A percentile compares a stretch with the other conserved stretches of the same genome.
phyloP scores from a whole-genome alignment of 2,329 filamentous ascomycete genomes.

The Fusarium sp. region DNA sequence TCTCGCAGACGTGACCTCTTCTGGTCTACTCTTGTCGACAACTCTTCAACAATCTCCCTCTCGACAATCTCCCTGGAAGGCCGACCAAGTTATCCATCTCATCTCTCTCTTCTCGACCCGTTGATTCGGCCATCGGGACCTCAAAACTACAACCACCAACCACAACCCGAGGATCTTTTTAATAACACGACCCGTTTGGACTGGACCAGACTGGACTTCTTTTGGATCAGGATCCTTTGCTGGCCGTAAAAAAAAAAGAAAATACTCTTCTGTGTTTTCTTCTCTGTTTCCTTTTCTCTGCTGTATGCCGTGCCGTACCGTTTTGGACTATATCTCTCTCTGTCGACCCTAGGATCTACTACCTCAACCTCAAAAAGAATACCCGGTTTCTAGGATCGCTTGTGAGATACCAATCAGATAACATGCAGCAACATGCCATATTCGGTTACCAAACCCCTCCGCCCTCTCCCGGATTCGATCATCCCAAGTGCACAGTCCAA shows the following conservation, averaged over 20 bases:
- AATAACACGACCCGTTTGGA: conserved; percentile 45
- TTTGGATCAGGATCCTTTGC: conserved; percentile 47
- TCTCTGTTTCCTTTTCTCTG: conserved; percentile 44
- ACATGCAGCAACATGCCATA: conserved; percentile 71
- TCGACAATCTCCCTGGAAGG: conserved; percentile 39
- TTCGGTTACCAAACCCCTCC: conserved; percentile 71
- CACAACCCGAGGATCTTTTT: conserved; percentile 39
- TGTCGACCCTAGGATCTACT: conserved; percentile 36
- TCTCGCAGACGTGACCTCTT: conserved; percentile 47
- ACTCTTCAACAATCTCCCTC: conserved; percentile 15
- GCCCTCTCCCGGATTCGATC: conserved; percentile 68
- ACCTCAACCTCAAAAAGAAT: conserved; percentile 25
- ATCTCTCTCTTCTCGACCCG: conserved; percentile 57
- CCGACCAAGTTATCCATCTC: conserved; percentile 15
- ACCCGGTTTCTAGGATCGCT: conserved; percentile 42
- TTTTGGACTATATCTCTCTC: conserved; percentile 45
- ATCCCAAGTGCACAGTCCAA: conserved; percentile 61
- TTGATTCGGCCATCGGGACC: conserved; percentile 63
- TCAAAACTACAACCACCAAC: conserved; percentile 42
- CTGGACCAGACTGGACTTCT: conserved; percentile 47
- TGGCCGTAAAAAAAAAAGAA: conserved; percentile 40
- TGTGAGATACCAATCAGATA: conserved; percentile 55
- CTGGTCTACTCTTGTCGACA: conserved; percentile 45
- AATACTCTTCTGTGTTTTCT: conserved; percentile 43
- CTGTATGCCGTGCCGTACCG: conserved; percentile 36